Evolutionary conservation across 148 eudicot species (phyloP).

Genomic region (Diospyros kaki): DNA sequence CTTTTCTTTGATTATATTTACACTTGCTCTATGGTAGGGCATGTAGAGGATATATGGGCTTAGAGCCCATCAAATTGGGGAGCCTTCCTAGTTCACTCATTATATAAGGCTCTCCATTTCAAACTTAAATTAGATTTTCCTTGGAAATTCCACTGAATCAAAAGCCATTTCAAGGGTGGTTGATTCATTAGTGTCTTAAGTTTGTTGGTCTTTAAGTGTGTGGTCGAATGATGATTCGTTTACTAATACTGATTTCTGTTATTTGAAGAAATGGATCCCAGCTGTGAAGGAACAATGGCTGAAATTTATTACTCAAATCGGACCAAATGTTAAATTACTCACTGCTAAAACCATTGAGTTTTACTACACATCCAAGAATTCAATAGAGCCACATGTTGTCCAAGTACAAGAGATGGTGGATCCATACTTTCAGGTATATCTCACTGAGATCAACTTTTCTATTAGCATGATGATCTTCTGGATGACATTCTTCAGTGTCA

Average conservation of each 20-base stretch:
- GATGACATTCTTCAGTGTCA: not conserved
- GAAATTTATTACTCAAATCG: conserved; percentile 33
- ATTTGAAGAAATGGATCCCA: conserved; percentile 53
- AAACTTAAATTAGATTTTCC: too few species aligned
- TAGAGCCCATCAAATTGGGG: too few species aligned
- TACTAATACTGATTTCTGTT: conserved; percentile 10
- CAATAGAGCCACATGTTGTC: conserved; percentile 45
- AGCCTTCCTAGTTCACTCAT: too few species aligned
- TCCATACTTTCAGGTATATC: conserved; percentile 66
- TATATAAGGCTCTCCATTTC: too few species aligned
- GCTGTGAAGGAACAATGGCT: conserved; percentile 53
- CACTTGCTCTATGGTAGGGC: too few species aligned
- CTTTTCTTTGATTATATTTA: too few species aligned
- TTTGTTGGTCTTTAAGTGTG: not conserved
- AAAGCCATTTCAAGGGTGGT: too few species aligned
- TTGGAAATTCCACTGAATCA: too few species aligned
- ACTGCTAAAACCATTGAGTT: conserved; percentile 41
- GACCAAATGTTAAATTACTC: conserved; percentile 38
- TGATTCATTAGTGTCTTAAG: not conserved
- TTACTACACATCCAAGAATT: conserved; percentile 46
- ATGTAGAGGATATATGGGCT: too few species aligned
- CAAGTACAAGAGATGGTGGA: conserved; percentile 44
- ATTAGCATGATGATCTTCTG: not conserved
- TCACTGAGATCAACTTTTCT: not conserved
- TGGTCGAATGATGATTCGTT: not conserved